Evolutionary conservation across 495 filamentous ascomycete species (phyloP), one percentile per base, ranked within the genome.

Genomic region (Massariosphaeria phaeospora): DNA sequence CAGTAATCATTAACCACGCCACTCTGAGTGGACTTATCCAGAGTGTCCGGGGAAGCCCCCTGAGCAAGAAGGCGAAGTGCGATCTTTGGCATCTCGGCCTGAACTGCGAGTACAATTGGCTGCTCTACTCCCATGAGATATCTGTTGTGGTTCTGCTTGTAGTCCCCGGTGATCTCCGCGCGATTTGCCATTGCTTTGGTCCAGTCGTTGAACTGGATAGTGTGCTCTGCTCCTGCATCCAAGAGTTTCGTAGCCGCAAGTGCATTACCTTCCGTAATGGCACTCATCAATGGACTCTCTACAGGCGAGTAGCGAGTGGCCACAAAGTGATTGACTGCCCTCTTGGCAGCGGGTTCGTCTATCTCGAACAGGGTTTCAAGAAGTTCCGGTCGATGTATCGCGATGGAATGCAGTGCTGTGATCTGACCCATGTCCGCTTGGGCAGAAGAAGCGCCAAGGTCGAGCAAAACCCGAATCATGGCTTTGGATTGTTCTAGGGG

Each of bases 381-480:
- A n/a, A 86, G 53, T 3, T 81, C 74, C 2, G 62, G 70, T 10
- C 73, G 66, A 10, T 70, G 57, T 0, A 66, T 64, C 7, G 74
- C 71, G 30, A 73, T 67, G 59, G 73, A 87, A 48, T 89, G 78
- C 43, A 91, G 71, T 0, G 79, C 76, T 0, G 84, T 87, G 10
- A 69, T 63, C 0, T 78, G 73, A 27, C 75, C 67, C 21, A 74
- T 59, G 56, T 90, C 86, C 0, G 80, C 86, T 62, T 91, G 88
- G 1, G 84, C 80, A 33, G 79, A 80, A 1, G 84, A 85, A 8
- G 85, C 85, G 2, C 86, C 86, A 1, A 88, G 70, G 21, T 78
- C 73, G n/a, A 91, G 63, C 25, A 94, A 73, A 0, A 76, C 76
- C 52, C 72, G 68, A 1, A 73, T 74, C 75, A 88, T 88, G 5